These are phyloP conservation scores for Erigeron philadelphicus DNA, from an alignment of 140 eudicot species.

Conservation along the genomic window DNA sequence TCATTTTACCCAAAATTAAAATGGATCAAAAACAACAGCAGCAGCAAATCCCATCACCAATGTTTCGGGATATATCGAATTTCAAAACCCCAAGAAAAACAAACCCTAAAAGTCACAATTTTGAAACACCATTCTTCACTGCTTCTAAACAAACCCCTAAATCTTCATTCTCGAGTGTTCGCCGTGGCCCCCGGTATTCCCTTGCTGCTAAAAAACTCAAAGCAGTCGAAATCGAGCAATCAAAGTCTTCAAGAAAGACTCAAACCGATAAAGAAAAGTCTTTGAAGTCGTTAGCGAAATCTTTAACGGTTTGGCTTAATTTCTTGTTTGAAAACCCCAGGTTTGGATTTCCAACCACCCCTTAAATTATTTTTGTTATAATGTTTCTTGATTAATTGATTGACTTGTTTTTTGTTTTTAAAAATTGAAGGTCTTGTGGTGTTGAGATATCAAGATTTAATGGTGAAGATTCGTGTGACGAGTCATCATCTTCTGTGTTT, in stretches of 20 bases:
- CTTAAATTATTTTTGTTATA: background rate
- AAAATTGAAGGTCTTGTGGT: constrained; percentile 51
- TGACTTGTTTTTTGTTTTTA: background rate
- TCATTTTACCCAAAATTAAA: too few relatives aligned
- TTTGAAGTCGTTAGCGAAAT: constrained; percentile 58
- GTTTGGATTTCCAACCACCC: constrained; percentile 6
- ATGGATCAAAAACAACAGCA: too few relatives aligned
- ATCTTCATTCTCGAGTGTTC: constrained; percentile 34
- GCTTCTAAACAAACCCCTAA: constrained; percentile 58
- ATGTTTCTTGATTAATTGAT: background rate
- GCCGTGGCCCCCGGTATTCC: constrained; percentile 32
- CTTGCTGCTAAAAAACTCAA: constrained; percentile 51
- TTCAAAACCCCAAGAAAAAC: constrained; percentile 70
- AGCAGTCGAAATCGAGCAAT: constrained; percentile 64
- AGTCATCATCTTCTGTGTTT: constrained; percentile 25
- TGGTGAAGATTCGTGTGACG: constrained; percentile 37
- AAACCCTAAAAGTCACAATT: constrained; percentile 24
- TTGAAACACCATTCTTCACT: constrained; percentile 54
- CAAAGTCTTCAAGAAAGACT: constrained; percentile 65
- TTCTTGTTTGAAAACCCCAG: constrained; percentile 77
- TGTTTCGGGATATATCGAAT: constrained; percentile 73
- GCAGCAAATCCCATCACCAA: constrained; percentile 21
- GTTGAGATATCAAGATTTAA: constrained; percentile 46
- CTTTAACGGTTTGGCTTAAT: constrained; percentile 91
- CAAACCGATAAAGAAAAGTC: constrained; percentile 55